phyloP scores from a whole-genome alignment of 1,284 basidiomycete species.

The Rhodofomes roseus region DNA sequence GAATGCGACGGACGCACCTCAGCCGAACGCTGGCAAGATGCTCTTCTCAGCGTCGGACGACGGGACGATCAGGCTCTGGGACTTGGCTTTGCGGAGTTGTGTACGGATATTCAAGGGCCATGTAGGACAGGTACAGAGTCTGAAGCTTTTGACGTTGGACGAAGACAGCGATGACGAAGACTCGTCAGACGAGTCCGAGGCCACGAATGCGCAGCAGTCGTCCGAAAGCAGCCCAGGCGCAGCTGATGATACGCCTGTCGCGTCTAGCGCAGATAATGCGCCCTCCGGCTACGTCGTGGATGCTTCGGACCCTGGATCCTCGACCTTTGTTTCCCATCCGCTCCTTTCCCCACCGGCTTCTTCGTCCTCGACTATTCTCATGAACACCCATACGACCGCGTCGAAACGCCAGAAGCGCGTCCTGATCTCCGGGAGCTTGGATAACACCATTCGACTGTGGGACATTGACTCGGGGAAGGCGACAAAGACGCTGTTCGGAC shows the following conservation, averaged over 20 bases:
- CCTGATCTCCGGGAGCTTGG: slow-evolving; percentile 87
- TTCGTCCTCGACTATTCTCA: background rate
- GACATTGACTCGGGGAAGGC: slow-evolving; percentile 87
- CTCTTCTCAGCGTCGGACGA: slow-evolving; percentile 97
- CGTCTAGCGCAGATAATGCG: background rate
- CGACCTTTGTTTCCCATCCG: slow-evolving; percentile 4
- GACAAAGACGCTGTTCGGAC: slow-evolving; percentile 88
- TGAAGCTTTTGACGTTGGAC: slow-evolving; percentile 61
- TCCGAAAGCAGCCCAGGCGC: slow-evolving; percentile 1
- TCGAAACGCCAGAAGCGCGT: slow-evolving; percentile 49
- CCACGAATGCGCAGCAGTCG: background rate
- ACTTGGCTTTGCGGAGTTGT: slow-evolving; percentile 79
- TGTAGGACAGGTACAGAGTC: slow-evolving; percentile 91
- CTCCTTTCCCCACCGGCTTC: background rate
- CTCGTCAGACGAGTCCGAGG: slow-evolving; percentile 1
- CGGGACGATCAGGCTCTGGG: slow-evolving; percentile 92
- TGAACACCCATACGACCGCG: background rate
- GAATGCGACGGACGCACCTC: slow-evolving; percentile 20
- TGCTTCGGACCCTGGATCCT: background rate
- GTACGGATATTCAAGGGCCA: slow-evolving; percentile 87
- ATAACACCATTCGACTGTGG: slow-evolving; percentile 97
- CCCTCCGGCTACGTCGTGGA: background rate
- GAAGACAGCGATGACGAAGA: slow-evolving; percentile 17
- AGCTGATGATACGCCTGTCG: background rate
- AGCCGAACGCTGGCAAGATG: slow-evolving; percentile 76